Conservation (phyloP, 345 rosid genomes). For the Passiflora organensis region DNA sequence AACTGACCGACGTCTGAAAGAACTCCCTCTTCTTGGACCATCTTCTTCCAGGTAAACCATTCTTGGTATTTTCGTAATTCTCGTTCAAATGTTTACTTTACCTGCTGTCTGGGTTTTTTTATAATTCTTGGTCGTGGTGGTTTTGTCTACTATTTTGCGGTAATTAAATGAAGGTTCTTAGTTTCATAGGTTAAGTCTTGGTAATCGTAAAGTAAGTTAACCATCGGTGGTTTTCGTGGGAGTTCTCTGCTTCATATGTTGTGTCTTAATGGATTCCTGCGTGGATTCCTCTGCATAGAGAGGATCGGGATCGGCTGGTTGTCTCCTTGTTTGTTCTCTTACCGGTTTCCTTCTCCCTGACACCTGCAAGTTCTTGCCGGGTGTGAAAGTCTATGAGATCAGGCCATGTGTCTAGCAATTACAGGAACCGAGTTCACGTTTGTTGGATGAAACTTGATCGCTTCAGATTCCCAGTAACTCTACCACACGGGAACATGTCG, state of each 20-base stretch:
- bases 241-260: constrained; percentile 1
- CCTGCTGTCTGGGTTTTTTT: constrained; percentile 1
- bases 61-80: neutral
- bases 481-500: constrained; percentile 24
- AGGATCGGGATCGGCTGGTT: constrained; percentile 46
- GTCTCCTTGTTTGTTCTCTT: constrained; percentile 69
- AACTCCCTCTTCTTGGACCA: constrained; percentile 12
- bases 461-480: constrained; percentile 37
- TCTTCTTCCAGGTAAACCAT: constrained; percentile 47
- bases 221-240: constrained; percentile 28
- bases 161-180: constrained; percentile 5
- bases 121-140: neutral
- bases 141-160: neutral
- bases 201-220: constrained; percentile 33
- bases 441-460: constrained; percentile 16
- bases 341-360: constrained; percentile 69
- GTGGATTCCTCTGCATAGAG: constrained; percentile 38
- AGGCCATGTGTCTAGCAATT: constrained; percentile 28
- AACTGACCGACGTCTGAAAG: constrained; percentile 37
- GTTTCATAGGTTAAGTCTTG: constrained; percentile 21
- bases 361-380: constrained; percentile 36
- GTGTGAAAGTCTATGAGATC: constrained; percentile 30
- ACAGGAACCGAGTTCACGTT: constrained; percentile 11
- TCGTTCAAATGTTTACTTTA: neutral
- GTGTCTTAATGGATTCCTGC: constrained; percentile 28